A percentile compares a stretch with the other conserved stretches of the same genome.
phyloP scores from a whole-genome alignment of 495 filamentous ascomycete genomes.

The Penicillium roqueforti region DNA sequence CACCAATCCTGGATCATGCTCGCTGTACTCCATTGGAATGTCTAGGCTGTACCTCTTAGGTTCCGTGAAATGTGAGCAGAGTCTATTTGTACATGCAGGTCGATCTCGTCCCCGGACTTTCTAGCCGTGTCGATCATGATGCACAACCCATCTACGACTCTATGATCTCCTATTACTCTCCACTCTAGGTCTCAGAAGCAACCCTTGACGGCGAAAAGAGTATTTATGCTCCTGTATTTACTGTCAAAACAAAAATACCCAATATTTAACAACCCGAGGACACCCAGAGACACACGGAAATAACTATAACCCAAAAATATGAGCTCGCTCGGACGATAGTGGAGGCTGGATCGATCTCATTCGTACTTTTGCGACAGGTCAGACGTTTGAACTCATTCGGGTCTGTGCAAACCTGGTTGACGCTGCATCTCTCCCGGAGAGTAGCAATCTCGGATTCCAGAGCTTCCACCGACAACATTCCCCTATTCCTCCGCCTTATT shows the following conservation, averaged over 20 bases:
- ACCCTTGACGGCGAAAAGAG: background rate
- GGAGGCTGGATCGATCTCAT: conserved; percentile 13
- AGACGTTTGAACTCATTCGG: conserved; percentile 4
- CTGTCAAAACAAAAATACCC: too few relatives aligned
- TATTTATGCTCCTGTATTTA: background rate
- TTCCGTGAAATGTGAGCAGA: conserved; percentile 15
- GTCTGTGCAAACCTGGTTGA: conserved; percentile 8
- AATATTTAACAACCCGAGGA: too few relatives aligned
- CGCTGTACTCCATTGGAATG: conserved; percentile 10
- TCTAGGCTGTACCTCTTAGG: conserved; percentile 4
- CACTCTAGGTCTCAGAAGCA: conserved; percentile 5
- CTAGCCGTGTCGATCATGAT: conserved; percentile 4
- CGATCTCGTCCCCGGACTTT: conserved; percentile 12
- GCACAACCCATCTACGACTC: conserved; percentile 5
- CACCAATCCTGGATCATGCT: conserved; percentile 8
- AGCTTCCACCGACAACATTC: conserved; percentile 2
- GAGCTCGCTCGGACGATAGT: conserved; percentile 12
- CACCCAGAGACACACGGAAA: background rate
- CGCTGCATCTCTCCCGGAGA: conserved; percentile 1
- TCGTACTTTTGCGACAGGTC: conserved; percentile 13
- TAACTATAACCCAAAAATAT: background rate
- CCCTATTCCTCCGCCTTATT: conserved; percentile 3
- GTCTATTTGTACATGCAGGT: conserved; percentile 16
- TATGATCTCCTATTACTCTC: conserved; percentile 7
- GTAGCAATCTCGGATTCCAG: conserved; percentile 8